Base-by-base conservation (phyloP, 176 grass and related monocot genomes). In the Lolium perenne region DNA sequence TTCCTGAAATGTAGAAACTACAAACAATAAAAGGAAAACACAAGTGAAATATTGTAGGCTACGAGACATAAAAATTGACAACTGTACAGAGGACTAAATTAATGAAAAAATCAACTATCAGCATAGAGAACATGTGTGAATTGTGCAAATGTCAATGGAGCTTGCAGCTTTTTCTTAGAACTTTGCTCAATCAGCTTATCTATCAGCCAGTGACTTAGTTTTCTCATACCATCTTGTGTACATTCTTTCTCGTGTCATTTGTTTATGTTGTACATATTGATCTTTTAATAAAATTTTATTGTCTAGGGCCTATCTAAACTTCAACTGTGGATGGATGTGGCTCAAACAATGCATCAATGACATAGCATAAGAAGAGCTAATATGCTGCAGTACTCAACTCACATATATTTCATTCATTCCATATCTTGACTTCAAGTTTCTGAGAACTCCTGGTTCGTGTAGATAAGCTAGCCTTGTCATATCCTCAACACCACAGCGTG, bases 371-470 rank as follows among this genome's bases (percentile, higher is more conserved):
- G 13, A 86, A 69, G 38, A 77, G 54, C 26, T 70, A 5, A 80
- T 84, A 47, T 38, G 64, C 53, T 83, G 32, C 76, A 86, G 45
- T 76, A 29, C 15, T 76, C 40, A 84, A 83, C 95, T 83, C 85
- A 98, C 95, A 83, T 98, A 98, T 71, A 98, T 98, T 84, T 98
- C 91, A 78, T 95, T 98, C 84, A 94, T 90, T 84, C 74, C 91
- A 87, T 70, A 98, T 95, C 93, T 98, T 64, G 93, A 98, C 79
- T 85, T 92, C 70, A 95, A 84, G 80, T 98, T 98, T 61, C 95
- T 91, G 47, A 98, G 89, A 87, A 98, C 93, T 88, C 93, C 91
- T 55, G 95, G 93, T 82, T 98, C 93, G 74, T 95, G 84, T 64
- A 95, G 86, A 93, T 98, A 98, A 86, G 95, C 85, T 71, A 93